phyloP scores from a whole-genome alignment of 2,329 filamentous ascomycete genomes.

The Periconia sp. region DNA sequence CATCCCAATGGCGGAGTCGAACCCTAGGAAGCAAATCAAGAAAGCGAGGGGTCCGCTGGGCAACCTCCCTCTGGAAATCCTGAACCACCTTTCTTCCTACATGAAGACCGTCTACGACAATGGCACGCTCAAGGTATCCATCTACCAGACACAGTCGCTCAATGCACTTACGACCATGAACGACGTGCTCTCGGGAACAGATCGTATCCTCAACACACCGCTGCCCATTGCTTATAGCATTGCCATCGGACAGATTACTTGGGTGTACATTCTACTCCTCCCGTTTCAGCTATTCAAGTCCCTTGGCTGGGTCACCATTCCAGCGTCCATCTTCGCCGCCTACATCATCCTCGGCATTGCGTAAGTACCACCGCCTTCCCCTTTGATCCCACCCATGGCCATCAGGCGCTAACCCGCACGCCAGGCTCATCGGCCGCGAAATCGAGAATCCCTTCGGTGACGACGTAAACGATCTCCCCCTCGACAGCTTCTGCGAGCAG shows the following conservation, averaged over 20 bases:
- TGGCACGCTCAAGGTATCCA: constrained; percentile 61
- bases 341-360: constrained; percentile 84
- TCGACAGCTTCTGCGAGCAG: constrained; percentile 75
- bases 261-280: constrained; percentile 79
- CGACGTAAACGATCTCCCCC: constrained; percentile 75
- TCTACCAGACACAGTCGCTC: constrained; percentile 66
- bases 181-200: constrained; percentile 73
- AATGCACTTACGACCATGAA: constrained; percentile 69
- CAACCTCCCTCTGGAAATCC: constrained; percentile 80
- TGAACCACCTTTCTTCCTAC: constrained; percentile 72
- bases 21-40: constrained; percentile 79
- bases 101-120: constrained; percentile 66
- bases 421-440: constrained; percentile 71
- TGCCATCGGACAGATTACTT: constrained; percentile 83
- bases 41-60: constrained; percentile 72
- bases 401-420: no score
- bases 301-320: constrained; percentile 77
- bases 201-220: constrained; percentile 81
- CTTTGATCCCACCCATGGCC: not conserved
- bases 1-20: constrained; percentile 74
- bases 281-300: constrained; percentile 75
- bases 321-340: constrained; percentile 71
- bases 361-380: constrained; percentile 2
- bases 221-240: constrained; percentile 85
- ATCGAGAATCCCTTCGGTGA: constrained; percentile 86